Base-by-base conservation (phyloP, 2,329 filamentous ascomycete genomes). In the Diaporthe vaccinii region DNA sequence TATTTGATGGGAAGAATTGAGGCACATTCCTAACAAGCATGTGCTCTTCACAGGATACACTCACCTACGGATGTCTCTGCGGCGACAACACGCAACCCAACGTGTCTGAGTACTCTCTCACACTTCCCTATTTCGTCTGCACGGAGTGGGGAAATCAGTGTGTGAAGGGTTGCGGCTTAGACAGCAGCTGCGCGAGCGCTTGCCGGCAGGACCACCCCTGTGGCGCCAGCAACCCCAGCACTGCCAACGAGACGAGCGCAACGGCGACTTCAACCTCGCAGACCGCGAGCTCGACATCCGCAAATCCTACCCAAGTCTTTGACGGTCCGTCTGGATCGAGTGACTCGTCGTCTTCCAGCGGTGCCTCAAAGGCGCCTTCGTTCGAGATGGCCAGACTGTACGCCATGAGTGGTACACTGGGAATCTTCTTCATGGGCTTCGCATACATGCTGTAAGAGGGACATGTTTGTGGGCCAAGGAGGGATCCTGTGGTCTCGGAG, bases 61-160 rank as follows among this genome's bases (percentile, higher is more conserved):
- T 96, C 68, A 88, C 85, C n/a, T 96, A 93, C 84, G 87, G 88
- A 77, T 97, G 94, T 83, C 86, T 95, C 79, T 97, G 94, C 86
- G 87, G 88, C 77, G 88, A 93, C 81, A 89, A 90, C 82, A 82
- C 88, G 77, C 85, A 89, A 71, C 94, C 94, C 78, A 95, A 96
- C 84, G 85, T 94, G 67, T 91, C 92, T 80, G 89, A 96, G 84
- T 97, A 93, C 89, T 93, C 92, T 28, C 88, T 95, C 79, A 96
- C 94, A 1, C 87, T 97, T 36, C 94, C 94, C 46, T 96, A 91
- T 89, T 94, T 92, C 85, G 88, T 92, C 79, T 97, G 94, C 89
- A 88, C 88, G 62, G 88, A 93, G 84, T 95, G 89, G 88, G 92
- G 91, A 79, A 91, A 86, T 82, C 90, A 95, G 84, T 95, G 93